Evolutionary conservation across 202 grass and related monocot genomes (phyloP), one percentile per base, ranked within the genome.

Genomic region (Hordeum pubiflorum): DNA sequence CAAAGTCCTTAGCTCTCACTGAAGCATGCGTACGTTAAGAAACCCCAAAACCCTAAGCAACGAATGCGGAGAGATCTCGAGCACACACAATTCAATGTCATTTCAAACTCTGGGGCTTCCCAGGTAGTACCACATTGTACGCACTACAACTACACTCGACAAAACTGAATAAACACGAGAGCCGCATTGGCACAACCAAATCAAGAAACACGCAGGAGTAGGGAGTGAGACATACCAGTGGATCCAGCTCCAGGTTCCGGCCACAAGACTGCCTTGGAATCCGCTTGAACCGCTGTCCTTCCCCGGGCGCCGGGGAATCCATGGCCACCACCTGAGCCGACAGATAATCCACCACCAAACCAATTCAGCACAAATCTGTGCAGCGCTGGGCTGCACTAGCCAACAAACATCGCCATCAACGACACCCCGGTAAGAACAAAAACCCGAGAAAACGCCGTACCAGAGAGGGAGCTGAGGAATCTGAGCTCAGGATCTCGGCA

Each of bases 261-360:
- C 69, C 83, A 58, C 82, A 93, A 12, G 86, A 67, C 80, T 87
- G 89, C 80, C 84, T 85, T 63, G 86, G 87, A 84, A 91, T 89
- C 77, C 85, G 80, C 85, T 81, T 93, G 86, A 99, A 99, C 58
- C 96, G 85, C 65, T 89, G 92, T 31, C 92, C 89, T 81, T 90
- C 89, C 22, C 85, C 82, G 74, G 59, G 78, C 54, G 72, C 86
- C 61, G 84, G 80, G 50, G 75, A 77, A 70, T 89, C 83, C 88
- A 86, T 86, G 39, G 61, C 61, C 52, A 41, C 57, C 79, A 36
- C 79, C 87, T 89, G 78, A 85, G 58, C 64, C 55, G 52, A 24
- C 81, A 57, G 20, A 54, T n/a, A 54, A 8, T 75, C 60, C 77
- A 76, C 32, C 39, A n/a, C 9, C 41, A 84, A 55, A 84, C 40